These are phyloP conservation scores for Poteriospumella lacustris DNA, from an alignment of 108 stramenopile species.

Conservation along the genomic window DNA sequence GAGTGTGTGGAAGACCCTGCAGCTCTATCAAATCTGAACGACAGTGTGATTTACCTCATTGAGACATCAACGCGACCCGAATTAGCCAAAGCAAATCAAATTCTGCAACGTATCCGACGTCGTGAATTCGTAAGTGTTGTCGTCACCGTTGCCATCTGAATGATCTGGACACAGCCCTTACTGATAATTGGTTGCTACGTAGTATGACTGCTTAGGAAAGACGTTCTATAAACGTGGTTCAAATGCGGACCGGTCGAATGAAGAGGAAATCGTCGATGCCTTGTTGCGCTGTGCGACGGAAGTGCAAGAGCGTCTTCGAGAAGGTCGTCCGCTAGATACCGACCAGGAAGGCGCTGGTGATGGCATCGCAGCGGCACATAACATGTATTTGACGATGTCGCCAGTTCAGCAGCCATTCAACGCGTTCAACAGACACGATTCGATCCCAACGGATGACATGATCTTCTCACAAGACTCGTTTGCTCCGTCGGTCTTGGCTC, in stretches of 20 bases:
- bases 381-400: too few relatives aligned
- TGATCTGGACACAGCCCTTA: conserved; percentile 21
- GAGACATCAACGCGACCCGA: conserved; percentile 29
- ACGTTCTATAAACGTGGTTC: background rate
- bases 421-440: background rate
- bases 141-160: conserved; percentile 32
- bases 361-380: too few relatives aligned
- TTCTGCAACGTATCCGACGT: conserved; percentile 28
- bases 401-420: too few relatives aligned
- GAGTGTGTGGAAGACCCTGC: conserved; percentile 33
- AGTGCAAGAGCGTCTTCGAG: too few relatives aligned
- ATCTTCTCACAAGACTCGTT: conserved; percentile 23
- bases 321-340: too few relatives aligned
- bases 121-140: conserved; percentile 35
- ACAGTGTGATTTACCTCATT: conserved; percentile 35
- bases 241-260: background rate
- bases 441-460: background rate
- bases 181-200: background rate
- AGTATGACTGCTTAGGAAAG: background rate
- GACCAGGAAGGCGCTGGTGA: too few relatives aligned
- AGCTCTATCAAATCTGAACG: conserved; percentile 35
- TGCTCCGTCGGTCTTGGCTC: background rate
- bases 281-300: too few relatives aligned
- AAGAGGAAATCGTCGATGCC: conserved; percentile 36
- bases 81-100: conserved; percentile 25